A percentile compares a stretch with the other conserved stretches of the same genome.
Conservation (phyloP, 192 early-diverging fungal genomes). For the Kappamyces sp. region DNA sequence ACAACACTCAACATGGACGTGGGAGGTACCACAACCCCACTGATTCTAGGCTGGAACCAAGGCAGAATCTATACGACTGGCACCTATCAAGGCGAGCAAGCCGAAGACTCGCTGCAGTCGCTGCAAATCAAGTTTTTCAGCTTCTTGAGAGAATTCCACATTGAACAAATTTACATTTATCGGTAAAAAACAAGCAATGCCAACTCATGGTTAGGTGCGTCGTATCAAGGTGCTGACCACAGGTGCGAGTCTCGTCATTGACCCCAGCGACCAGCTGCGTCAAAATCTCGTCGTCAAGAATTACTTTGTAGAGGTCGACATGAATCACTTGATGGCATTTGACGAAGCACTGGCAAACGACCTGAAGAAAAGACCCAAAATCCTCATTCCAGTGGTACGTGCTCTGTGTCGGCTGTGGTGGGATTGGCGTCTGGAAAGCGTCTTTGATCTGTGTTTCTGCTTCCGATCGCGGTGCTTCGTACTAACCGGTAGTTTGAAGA, state of each 20-base stretch:
- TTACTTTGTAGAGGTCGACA: conserved; percentile 78
- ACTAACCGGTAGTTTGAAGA: conserved; percentile 71
- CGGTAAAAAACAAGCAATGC: conserved; percentile 39
- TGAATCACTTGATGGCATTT: conserved; percentile 76
- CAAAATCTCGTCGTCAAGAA: conserved; percentile 74
- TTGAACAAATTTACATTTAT: conserved; percentile 80
- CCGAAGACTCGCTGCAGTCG: conserved; percentile 44
- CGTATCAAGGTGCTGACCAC: neutral
- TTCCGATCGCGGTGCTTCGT: neutral
- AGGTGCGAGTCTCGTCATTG: neutral
- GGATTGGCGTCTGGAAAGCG: too few relatives aligned
- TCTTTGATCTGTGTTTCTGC: neutral
- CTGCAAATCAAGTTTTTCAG: conserved; percentile 63
- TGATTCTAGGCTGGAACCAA: too few relatives aligned
- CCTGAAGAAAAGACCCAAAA: conserved; percentile 71
- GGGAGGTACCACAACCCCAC: too few relatives aligned
- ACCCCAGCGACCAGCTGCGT: conserved; percentile 77
- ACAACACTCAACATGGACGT: too few relatives aligned
- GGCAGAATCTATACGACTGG: too few relatives aligned
- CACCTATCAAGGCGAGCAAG: too few relatives aligned
- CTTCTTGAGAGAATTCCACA: conserved; percentile 81
- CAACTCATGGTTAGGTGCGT: neutral
- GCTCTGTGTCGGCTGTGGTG: conserved; percentile 12
- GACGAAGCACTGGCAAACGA: conserved; percentile 79
- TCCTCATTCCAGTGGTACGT: conserved; percentile 73